phyloP scores from a whole-genome alignment of 352 stramenopile genomes.

The Pythium scleroteichum region DNA sequence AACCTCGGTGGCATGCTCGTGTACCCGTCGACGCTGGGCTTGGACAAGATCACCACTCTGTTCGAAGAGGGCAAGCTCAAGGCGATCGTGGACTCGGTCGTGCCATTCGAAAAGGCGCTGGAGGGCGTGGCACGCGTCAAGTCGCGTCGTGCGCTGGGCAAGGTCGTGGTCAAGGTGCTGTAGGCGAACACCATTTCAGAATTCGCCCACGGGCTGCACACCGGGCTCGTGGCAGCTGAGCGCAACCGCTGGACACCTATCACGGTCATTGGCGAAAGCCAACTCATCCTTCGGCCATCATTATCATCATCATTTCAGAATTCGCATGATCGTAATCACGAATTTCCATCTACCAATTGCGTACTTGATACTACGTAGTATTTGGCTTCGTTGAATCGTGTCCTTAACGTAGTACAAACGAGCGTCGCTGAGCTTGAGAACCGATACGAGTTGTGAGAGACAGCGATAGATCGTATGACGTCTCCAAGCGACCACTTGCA shows the following conservation, averaged over 20 bases:
- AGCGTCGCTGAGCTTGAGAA: too few relatives aligned
- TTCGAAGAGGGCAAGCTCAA: slow-evolving; percentile 40
- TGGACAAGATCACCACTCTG: slow-evolving; percentile 39
- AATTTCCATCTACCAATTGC: too few relatives aligned
- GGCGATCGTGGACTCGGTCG: slow-evolving; percentile 36
- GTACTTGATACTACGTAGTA: too few relatives aligned
- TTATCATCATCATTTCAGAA: too few relatives aligned
- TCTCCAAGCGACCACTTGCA: neutral
- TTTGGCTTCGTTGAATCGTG: too few relatives aligned
- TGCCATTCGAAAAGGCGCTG: slow-evolving; percentile 44
- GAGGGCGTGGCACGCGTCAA: slow-evolving; percentile 50
- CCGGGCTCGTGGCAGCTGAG: too few relatives aligned
- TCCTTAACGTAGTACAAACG: too few relatives aligned
- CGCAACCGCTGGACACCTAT: too few relatives aligned
- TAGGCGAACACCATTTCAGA: too few relatives aligned
- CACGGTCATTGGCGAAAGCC: too few relatives aligned
- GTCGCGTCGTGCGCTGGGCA: slow-evolving; percentile 36
- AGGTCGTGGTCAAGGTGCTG: slow-evolving; percentile 17
- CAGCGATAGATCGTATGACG: neutral
- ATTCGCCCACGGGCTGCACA: neutral
- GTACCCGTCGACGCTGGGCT: slow-evolving; percentile 23
- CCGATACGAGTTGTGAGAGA: neutral
- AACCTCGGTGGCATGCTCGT: slow-evolving; percentile 19
- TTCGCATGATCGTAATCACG: too few relatives aligned
- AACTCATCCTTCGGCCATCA: too few relatives aligned